A percentile compares a stretch with the other conserved stretches of the same genome.
These are phyloP conservation scores for Fraxinus dipetala DNA, from an alignment of 305 asterid species.

Conservation along the genomic window DNA sequence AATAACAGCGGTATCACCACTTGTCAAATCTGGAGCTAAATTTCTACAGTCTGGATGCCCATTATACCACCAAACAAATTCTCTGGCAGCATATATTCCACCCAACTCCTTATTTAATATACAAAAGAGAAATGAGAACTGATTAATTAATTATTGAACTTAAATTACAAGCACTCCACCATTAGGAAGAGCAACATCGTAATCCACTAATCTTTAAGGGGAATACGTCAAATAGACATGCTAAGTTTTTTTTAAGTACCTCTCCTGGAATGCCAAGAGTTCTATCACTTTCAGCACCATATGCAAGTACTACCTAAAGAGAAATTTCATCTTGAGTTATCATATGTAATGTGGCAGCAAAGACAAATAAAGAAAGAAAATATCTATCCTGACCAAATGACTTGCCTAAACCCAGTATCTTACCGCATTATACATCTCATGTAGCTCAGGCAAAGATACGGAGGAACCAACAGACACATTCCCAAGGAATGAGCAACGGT, in stretches of 20 bases:
- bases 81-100: conserved; percentile 77
- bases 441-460: conserved; percentile 71
- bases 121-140: conserved; percentile 16
- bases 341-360: conserved; percentile 7
- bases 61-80: conserved; percentile 96
- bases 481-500: conserved; percentile 78
- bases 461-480: conserved; percentile 82
- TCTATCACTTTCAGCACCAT: conserved; percentile 95
- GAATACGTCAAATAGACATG: not conserved
- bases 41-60: conserved; percentile 81
- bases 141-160: not conserved
- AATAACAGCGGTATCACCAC: conserved; percentile 75
- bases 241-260: conserved; percentile 36
- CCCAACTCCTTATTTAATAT: conserved; percentile 43
- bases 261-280: conserved; percentile 83
- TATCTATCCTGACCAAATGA: not conserved
- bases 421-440: conserved; percentile 78
- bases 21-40: conserved; percentile 70
- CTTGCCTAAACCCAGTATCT: conserved; percentile 24
- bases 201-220: not conserved
- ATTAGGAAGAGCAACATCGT: not conserved
- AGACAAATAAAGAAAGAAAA: conserved; percentile 15
- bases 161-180: not conserved
- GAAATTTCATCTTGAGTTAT: conserved; percentile 3
- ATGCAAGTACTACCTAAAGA: conserved; percentile 81